A percentile compares a stretch with the other conserved stretches of the same genome.
Conservation (phyloP, 2,329 filamentous ascomycete genomes). For the Cladosporium austrohemisphaericum region DNA sequence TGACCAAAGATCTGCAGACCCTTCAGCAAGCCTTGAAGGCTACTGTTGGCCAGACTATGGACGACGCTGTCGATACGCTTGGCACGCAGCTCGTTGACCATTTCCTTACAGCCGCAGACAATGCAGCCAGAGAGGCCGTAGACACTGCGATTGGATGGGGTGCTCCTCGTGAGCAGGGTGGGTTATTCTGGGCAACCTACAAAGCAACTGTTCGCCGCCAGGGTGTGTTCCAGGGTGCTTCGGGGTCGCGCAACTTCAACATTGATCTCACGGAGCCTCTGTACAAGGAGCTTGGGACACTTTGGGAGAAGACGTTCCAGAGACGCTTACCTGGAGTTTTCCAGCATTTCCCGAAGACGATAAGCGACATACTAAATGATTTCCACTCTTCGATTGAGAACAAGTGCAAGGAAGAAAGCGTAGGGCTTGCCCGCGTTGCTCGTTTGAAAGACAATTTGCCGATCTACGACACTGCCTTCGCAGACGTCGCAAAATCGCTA, state of each 20-base stretch:
- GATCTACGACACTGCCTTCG: constrained; percentile 42
- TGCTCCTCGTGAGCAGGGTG: constrained; percentile 41
- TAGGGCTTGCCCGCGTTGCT: constrained; percentile 38
- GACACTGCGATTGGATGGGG: constrained; percentile 37
- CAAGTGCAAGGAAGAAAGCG: constrained; percentile 38
- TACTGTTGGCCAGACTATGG: constrained; percentile 38
- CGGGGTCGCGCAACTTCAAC: constrained; percentile 42
- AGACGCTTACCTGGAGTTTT: constrained; percentile 42
- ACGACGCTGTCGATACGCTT: constrained; percentile 40
- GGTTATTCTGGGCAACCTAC: constrained; percentile 52
- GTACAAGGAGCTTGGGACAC: constrained; percentile 38
- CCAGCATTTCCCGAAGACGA: constrained; percentile 33
- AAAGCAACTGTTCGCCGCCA: constrained; percentile 53
- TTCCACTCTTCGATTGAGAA: constrained; percentile 44
- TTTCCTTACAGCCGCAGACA: constrained; percentile 38
- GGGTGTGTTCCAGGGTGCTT: constrained; percentile 43
- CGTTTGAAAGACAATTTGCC: constrained; percentile 41
- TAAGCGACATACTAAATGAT: constrained; percentile 31
- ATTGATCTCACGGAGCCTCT: constrained; percentile 37
- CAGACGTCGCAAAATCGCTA: constrained; percentile 34
- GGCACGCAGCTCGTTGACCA: constrained; percentile 46
- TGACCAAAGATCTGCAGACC: constrained; percentile 38
- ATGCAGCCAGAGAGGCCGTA: constrained; percentile 38
- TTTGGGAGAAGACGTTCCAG: constrained; percentile 45
- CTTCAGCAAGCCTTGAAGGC: constrained; percentile 43